Conservation (phyloP, 495 filamentous ascomycete genomes). For the Penicillium psychrofluorescens region DNA sequence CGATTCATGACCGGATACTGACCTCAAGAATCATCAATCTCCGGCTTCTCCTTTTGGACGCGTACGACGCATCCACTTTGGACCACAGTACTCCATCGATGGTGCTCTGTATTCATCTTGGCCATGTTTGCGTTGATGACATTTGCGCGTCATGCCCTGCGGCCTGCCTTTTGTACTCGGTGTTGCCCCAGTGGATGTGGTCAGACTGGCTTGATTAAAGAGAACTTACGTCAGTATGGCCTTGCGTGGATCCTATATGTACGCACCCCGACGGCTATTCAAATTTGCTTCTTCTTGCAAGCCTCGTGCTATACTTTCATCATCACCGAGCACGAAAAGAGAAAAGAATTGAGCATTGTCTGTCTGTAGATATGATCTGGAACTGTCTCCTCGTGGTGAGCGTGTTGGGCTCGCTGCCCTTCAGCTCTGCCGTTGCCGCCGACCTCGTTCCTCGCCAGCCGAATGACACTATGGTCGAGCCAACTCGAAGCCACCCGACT, state of each 20-base stretch:
- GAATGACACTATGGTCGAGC: slow-evolving; percentile 4
- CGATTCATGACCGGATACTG: slow-evolving; percentile 4
- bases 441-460: not conserved
- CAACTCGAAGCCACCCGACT: slow-evolving; percentile 17
- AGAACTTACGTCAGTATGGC: too few relatives aligned
- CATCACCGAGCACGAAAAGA: not conserved
- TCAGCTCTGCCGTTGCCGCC: not conserved
- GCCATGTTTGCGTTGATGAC: too few relatives aligned
- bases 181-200: too few relatives aligned
- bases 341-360: not conserved
- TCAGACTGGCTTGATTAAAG: too few relatives aligned
- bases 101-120: too few relatives aligned
- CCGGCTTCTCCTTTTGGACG: not conserved
- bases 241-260: not conserved
- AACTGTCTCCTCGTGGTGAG: slow-evolving; percentile 5
- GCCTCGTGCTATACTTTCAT: too few relatives aligned
- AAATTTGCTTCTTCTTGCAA: too few relatives aligned
- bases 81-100: too few relatives aligned
- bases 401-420: slow-evolving; percentile 12
- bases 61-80: not conserved
- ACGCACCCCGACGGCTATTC: not conserved
- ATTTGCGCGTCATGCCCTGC: too few relatives aligned
- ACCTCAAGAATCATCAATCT: slow-evolving; percentile 1
- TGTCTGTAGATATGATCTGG: slow-evolving; percentile 3
- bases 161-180: too few relatives aligned